These are phyloP conservation scores for Cicer pinnatifidum DNA, from an alignment of 306 rosid species.

Conservation along the genomic window DNA sequence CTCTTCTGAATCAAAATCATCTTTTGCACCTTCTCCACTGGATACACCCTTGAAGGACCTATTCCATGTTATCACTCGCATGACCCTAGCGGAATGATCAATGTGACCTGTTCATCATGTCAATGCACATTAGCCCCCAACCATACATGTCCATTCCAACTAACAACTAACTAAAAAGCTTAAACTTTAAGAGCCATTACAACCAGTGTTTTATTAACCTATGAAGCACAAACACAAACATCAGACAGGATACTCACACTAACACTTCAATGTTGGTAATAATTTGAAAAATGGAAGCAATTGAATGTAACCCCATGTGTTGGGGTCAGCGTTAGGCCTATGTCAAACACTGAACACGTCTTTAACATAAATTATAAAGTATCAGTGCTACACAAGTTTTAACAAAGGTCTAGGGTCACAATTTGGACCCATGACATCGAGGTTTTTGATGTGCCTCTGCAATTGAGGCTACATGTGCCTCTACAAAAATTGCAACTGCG, in stretches of 20 bases:
- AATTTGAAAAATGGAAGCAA: no score
- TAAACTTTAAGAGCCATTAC: neutral
- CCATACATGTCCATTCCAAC: neutral
- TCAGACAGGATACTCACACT: no score
- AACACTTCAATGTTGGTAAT: no score
- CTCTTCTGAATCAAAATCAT: conserved; percentile 74
- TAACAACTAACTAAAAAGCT: neutral
- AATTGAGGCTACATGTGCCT: no score
- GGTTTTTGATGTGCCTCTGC: neutral
- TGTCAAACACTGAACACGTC: no score
- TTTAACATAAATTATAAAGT: no score
- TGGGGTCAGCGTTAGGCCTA: no score
- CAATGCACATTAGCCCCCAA: conserved; percentile 34
- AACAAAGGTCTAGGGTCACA: no score
- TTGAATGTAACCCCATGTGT: no score
- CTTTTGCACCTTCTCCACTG: conserved; percentile 71
- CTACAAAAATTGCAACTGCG: neutral
- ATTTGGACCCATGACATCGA: neutral
- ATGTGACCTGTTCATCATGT: conserved; percentile 66
- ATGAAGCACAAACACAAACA: no score
- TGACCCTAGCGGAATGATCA: conserved; percentile 85
- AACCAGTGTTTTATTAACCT: neutral
- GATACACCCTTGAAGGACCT: conserved; percentile 70
- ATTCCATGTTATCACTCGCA: conserved; percentile 89
- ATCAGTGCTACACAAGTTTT: no score